phyloP scores from a whole-genome alignment of 176 grass and related monocot genomes.

The Carex cristatella region DNA sequence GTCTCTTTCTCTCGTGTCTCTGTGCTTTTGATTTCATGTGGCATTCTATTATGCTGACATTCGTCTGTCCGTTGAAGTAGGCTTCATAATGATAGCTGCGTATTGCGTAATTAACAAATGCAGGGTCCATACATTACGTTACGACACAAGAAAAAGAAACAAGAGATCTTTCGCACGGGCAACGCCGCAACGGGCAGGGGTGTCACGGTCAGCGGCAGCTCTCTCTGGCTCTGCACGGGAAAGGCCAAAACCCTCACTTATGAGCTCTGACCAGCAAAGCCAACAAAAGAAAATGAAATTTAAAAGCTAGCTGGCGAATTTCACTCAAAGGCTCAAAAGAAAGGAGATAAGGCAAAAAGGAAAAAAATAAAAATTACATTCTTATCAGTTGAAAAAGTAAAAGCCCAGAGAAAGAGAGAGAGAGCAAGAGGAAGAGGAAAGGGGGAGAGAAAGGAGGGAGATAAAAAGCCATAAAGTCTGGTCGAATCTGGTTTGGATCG shows the following conservation, averaged over 20 bases:
- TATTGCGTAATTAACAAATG: not conserved
- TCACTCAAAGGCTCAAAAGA: not conserved
- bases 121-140: not conserved
- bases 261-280: slow-evolving; percentile 22
- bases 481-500: slow-evolving; percentile 31
- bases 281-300: slow-evolving; percentile 16
- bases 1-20: slow-evolving; percentile 7
- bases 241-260: slow-evolving; percentile 27
- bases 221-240: not conserved
- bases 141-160: not conserved
- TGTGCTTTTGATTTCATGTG: not conserved
- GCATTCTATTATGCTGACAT: not conserved
- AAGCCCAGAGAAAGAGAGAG: not conserved
- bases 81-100: not conserved
- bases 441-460: too few species aligned
- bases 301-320: slow-evolving; percentile 12
- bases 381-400: slow-evolving; percentile 34
- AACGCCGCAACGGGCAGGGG: slow-evolving; percentile 6
- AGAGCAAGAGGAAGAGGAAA: slow-evolving; percentile 19
- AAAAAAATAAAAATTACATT: slow-evolving; percentile 13
- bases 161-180: not conserved
- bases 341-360: slow-evolving; percentile 13
- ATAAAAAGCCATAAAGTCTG: slow-evolving; percentile 17
- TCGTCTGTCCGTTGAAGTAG: not conserved
- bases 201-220: not conserved